Base-by-base conservation (phyloP, 2,329 filamentous ascomycete genomes). In the Hysterium pulicare region DNA sequence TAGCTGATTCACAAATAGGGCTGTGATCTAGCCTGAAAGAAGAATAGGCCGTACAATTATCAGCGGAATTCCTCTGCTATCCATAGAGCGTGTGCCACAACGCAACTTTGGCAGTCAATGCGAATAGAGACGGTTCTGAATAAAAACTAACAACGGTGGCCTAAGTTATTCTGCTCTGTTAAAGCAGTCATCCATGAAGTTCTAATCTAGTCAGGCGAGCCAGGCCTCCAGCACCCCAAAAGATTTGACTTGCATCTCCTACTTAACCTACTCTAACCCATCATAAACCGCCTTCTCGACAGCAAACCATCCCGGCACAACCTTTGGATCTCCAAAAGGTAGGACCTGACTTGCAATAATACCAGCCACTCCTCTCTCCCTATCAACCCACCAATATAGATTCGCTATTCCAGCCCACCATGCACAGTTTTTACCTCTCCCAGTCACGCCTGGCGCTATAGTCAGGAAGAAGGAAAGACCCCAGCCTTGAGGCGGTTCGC, bases 371-470 rank as follows among this genome's bases (percentile, higher is more conserved):
- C 78, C 80, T 42, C 73, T 76, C 56, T 82, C 78, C 5, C 78
- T 66, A 60, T 84, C 81, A 26, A 68, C 69, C 80, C 79, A 84
- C 79, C 80, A 84, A 54, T 71, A 84, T 23, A 77, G 50, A 55
- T 84, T 84, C 3, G 78, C 61, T 22, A 84, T 51, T 0, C 82
- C 81, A 2, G 76, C 76, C 82, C 36, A 38, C 10, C 24, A 22
- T 3, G 24, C 36, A 28, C 21, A 28, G 36, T 22, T 22, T 7
- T 11, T 17, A 19, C 19, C 76, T 8, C 80, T 68, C 0, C 81
- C 79, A 3, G 79, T 79, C 1, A 58, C 50, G 1, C 71, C 72
- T 15, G 51, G 54, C 8, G 24, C 24, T 7, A 28, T 28, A 1
- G 63, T 77, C 9, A 82, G 59, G 71, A 82, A 76, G 36, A 81